These are phyloP conservation scores for Diaporthe caulivora DNA, from an alignment of 2,329 filamentous ascomycete genomes.

Conservation along the genomic window DNA sequence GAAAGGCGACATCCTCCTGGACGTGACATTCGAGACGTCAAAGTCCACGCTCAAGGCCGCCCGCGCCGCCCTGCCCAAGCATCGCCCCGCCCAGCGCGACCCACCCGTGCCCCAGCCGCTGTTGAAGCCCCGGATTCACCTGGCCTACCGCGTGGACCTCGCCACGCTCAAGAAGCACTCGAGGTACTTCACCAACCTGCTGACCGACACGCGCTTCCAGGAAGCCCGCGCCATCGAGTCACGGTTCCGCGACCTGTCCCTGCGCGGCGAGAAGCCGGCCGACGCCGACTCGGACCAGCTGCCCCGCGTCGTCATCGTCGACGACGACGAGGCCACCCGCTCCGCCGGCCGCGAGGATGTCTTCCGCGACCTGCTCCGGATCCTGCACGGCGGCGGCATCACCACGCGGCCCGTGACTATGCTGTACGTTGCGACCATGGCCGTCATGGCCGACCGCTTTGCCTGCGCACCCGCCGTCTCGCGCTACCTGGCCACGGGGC, in stretches of 20 bases:
- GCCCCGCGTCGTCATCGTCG: constrained; percentile 73
- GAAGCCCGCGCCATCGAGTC: constrained; percentile 70
- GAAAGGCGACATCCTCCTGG: constrained; percentile 74
- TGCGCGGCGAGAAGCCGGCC: constrained; percentile 59
- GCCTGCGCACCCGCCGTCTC: constrained; percentile 71
- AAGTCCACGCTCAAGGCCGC: constrained; percentile 61
- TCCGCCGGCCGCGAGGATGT: constrained; percentile 69
- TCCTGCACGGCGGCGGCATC: constrained; percentile 70
- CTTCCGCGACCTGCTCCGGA: constrained; percentile 76
- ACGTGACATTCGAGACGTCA: constrained; percentile 74
- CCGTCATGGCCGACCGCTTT: constrained; percentile 80
- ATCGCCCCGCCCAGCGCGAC: constrained; percentile 42
- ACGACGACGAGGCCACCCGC: constrained; percentile 77
- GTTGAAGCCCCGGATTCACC: constrained; percentile 53
- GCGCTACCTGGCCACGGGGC: constrained; percentile 61
- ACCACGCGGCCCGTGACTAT: constrained; percentile 64
- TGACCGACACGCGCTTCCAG: constrained; percentile 72
- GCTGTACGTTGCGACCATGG: constrained; percentile 74
- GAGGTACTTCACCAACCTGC: constrained; percentile 76
- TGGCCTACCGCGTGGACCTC: constrained; percentile 72
- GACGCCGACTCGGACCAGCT: constrained; percentile 65
- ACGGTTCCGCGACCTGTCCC: constrained; percentile 62
- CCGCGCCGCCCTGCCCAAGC: constrained; percentile 53
- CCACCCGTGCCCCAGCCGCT: constrained; percentile 44
- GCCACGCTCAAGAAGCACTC: constrained; percentile 70